Evolutionary conservation across 768 basidiomycete species (phyloP).

Genomic region (Pleurotus djamor): DNA sequence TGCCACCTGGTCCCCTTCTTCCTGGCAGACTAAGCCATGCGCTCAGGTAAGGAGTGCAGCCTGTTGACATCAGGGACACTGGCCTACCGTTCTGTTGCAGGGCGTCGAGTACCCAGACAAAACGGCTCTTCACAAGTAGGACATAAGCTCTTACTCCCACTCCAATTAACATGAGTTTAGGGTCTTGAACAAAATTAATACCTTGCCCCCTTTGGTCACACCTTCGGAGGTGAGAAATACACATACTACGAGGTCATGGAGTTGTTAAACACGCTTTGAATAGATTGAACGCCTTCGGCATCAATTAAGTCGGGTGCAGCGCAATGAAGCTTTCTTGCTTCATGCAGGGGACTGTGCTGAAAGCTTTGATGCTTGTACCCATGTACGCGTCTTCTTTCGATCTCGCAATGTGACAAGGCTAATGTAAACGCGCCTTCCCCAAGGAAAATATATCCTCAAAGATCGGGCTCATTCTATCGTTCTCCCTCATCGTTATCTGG

Average conservation of each 20-base stretch:
- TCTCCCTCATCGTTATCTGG: conserved; percentile 94
- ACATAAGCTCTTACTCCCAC: conserved; percentile 6
- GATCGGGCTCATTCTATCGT: conserved; percentile 89
- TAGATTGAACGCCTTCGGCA: conserved; percentile 83
- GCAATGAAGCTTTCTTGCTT: conserved; percentile 87
- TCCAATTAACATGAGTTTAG: conserved; percentile 29
- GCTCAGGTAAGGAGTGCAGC: conserved; percentile 55
- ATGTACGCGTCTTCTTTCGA: conserved; percentile 45
- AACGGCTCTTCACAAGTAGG: conserved; percentile 53
- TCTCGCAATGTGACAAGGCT: conserved; percentile 9
- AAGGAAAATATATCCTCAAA: conserved; percentile 88
- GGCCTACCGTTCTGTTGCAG: conserved; percentile 27
- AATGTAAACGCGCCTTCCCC: not conserved
- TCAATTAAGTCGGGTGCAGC: conserved; percentile 78
- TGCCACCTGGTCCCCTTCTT: conserved; percentile 63
- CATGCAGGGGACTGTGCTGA: conserved; percentile 99
- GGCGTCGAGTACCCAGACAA: conserved; percentile 72
- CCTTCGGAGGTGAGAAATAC: conserved; percentile 74
- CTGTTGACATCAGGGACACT: not conserved
- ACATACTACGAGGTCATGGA: conserved; percentile 4
- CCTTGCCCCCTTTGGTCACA: conserved; percentile 88
- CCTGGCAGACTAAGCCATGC: conserved; percentile 76
- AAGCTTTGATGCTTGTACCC: conserved; percentile 88
- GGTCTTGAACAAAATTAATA: conserved; percentile 73
- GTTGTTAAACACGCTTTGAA: not conserved